These are phyloP conservation scores for Glarea lozoyensis DNA, from an alignment of 495 filamentous ascomycete genomes.

Conservation along the genomic window DNA sequence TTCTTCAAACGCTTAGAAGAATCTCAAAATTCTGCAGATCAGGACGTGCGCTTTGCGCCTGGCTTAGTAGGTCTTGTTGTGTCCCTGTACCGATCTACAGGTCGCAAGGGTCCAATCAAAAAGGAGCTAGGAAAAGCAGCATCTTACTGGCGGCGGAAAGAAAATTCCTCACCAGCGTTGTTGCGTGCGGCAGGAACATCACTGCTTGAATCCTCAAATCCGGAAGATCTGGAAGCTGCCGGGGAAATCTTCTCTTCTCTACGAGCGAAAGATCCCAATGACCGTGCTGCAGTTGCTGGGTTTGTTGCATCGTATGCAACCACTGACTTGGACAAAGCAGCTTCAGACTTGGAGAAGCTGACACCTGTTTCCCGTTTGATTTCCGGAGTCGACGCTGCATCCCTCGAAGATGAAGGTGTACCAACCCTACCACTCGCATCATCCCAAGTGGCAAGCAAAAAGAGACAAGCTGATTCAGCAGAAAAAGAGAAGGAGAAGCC, in stretches of 20 bases:
- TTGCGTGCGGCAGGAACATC: slow-evolving; percentile 72
- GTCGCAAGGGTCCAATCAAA: slow-evolving; percentile 65
- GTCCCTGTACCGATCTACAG: slow-evolving; percentile 69
- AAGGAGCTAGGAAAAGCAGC: slow-evolving; percentile 72
- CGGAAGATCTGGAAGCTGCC: slow-evolving; percentile 56
- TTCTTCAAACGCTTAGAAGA: slow-evolving; percentile 67
- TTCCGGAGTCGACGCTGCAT: slow-evolving; percentile 53
- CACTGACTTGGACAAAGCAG: slow-evolving; percentile 48
- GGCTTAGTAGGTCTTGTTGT: slow-evolving; percentile 79
- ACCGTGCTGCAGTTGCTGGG: slow-evolving; percentile 64
- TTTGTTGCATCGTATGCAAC: slow-evolving; percentile 77
- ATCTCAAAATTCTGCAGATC: slow-evolving; percentile 43
- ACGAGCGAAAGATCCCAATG: slow-evolving; percentile 48
- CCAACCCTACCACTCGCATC: slow-evolving; percentile 41
- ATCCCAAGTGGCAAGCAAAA: slow-evolving; percentile 34
- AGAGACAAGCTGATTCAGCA: slow-evolving; percentile 41
- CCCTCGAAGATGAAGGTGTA: slow-evolving; percentile 72
- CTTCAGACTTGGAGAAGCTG: slow-evolving; percentile 52
- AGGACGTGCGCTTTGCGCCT: slow-evolving; percentile 71
- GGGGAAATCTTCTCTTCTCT: slow-evolving; percentile 66
- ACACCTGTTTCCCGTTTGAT: slow-evolving; percentile 58
- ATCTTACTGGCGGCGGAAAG: slow-evolving; percentile 57
- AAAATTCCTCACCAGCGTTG: slow-evolving; percentile 44
- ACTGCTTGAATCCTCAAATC: slow-evolving; percentile 63
- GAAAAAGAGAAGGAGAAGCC: slow-evolving; percentile 34